These are phyloP conservation scores for Lentinula edodes DNA, from an alignment of 768 basidiomycete species.

Conservation along the genomic window DNA sequence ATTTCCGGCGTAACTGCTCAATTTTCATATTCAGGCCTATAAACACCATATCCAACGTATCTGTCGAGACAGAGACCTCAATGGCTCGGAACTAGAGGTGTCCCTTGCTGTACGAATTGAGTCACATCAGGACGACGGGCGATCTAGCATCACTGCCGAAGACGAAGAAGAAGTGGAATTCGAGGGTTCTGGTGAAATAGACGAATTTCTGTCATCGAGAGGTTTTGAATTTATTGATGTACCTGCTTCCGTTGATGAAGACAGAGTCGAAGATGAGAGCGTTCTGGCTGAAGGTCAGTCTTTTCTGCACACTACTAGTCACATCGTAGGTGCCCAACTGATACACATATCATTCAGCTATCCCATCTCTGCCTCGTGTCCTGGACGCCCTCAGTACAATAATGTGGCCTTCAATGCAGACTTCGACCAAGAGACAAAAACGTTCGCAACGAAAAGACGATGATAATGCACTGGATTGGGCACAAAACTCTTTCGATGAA, in stretches of 20 bases:
- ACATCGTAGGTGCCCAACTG: neutral
- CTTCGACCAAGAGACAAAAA: slow-evolving; percentile 20
- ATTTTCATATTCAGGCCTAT: slow-evolving; percentile 40
- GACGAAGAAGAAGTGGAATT: slow-evolving; percentile 22
- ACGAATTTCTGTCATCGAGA: slow-evolving; percentile 59
- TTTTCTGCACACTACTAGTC: neutral
- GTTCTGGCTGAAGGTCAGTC: neutral
- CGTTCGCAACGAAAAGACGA: neutral
- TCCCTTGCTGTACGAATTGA: slow-evolving; percentile 59
- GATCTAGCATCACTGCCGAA: neutral
- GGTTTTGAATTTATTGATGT: slow-evolving; percentile 78
- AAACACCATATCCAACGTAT: slow-evolving; percentile 49
- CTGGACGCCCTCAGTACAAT: slow-evolving; percentile 79
- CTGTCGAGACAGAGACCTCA: slow-evolving; percentile 32
- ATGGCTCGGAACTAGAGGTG: slow-evolving; percentile 61
- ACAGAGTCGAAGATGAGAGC: neutral
- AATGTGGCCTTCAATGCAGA: slow-evolving; percentile 82
- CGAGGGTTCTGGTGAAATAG: slow-evolving; percentile 51
- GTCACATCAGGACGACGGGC: slow-evolving; percentile 1
- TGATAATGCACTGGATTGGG: slow-evolving; percentile 35
- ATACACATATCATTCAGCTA: slow-evolving; percentile 24
- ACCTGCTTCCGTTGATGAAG: neutral
- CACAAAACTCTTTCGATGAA: slow-evolving; percentile 32
- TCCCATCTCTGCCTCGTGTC: slow-evolving; percentile 57
- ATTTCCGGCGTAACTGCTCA: slow-evolving; percentile 6